phyloP scores from a whole-genome alignment of 805 yeast species.

The Barnettozyma botsteinii region DNA sequence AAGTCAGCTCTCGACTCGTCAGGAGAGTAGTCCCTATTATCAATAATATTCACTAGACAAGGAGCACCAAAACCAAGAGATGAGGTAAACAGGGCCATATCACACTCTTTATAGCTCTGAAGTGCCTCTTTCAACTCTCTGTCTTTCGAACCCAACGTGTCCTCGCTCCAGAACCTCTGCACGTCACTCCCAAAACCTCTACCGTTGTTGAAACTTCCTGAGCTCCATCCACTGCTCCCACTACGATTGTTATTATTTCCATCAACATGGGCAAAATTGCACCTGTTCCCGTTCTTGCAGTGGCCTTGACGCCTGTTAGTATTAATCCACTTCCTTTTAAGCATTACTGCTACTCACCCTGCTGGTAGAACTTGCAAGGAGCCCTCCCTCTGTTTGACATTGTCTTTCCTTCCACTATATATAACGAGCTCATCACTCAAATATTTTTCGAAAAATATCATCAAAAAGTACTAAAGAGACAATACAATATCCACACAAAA shows the following conservation, averaged over 20 bases:
- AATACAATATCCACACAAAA: too few species aligned
- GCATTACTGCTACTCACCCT: constrained; percentile 23
- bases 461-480: too few species aligned
- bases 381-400: constrained; percentile 25
- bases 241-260: constrained; percentile 14
- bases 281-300: constrained; percentile 39
- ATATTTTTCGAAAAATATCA: neutral
- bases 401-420: too few species aligned
- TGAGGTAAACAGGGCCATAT: constrained; percentile 28
- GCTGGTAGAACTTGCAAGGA: constrained; percentile 40
- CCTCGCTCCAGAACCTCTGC: constrained; percentile 22
- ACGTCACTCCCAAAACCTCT: constrained; percentile 11
- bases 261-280: constrained; percentile 39
- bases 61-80: constrained; percentile 46
- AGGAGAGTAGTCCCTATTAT: constrained; percentile 46
- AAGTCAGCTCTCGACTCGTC: constrained; percentile 48
- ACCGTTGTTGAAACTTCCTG: constrained; percentile 5
- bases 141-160: constrained; percentile 21
- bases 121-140: constrained; percentile 27
- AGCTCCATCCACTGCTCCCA: constrained; percentile 2
- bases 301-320: constrained; percentile 13
- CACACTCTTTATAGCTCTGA: constrained; percentile 17
- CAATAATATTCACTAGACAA: constrained; percentile 42
- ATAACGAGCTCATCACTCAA: neutral
- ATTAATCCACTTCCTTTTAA: neutral